These are phyloP conservation scores for Sphenostylis stenocarpa DNA, from an alignment of 306 rosid species.

Conservation along the genomic window DNA sequence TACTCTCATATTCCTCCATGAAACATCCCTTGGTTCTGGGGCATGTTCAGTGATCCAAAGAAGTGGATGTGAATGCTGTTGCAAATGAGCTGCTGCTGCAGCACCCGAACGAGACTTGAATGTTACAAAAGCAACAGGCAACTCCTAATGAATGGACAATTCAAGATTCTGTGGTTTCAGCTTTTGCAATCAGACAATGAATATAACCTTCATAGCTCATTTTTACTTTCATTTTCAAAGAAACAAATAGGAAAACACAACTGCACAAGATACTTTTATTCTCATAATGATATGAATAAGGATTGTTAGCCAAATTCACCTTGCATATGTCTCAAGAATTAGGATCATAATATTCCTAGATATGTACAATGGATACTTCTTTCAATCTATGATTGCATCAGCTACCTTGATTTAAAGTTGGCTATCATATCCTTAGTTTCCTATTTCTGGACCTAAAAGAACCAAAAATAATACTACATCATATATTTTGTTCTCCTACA, in stretches of 20 bases:
- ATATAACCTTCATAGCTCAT: neutral
- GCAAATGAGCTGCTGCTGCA: conserved; percentile 69
- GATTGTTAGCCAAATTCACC: neutral
- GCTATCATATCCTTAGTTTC: neutral
- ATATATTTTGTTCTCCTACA: neutral
- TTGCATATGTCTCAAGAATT: neutral
- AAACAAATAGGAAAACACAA: conserved; percentile 11
- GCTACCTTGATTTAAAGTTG: neutral
- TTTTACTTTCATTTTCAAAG: neutral
- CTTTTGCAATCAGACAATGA: neutral
- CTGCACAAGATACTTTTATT: neutral
- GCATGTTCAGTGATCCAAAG: conserved; percentile 80
- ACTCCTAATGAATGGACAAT: conserved; percentile 57
- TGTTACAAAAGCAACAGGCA: conserved; percentile 79
- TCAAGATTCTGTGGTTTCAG: conserved; percentile 11
- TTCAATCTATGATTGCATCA: neutral
- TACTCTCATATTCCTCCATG: conserved; percentile 83
- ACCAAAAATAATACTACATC: neutral
- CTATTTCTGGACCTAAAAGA: neutral
- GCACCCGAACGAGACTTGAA: conserved; percentile 83
- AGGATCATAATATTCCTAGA: neutral
- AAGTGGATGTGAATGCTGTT: conserved; percentile 77
- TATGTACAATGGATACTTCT: neutral
- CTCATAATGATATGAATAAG: neutral
- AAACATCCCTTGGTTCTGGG: conserved; percentile 89